Base-by-base conservation (phyloP, 108 stramenopile genomes). In the Nitzschia sp. region DNA sequence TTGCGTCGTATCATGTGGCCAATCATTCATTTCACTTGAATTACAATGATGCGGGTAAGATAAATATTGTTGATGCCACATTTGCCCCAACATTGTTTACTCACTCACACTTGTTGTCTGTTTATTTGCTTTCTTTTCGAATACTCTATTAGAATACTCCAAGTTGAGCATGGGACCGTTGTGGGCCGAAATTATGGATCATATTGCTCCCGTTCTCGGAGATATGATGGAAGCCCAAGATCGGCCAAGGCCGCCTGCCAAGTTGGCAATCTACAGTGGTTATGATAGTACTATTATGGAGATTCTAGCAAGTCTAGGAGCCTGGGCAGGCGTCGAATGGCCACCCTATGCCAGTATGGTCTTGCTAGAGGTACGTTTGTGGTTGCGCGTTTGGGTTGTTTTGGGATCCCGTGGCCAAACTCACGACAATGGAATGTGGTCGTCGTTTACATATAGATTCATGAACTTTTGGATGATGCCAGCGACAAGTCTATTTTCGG, bases 241-340 rank as follows among this genome's bases (percentile, higher is more conserved):
- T 61, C 26, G 36, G 5, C 23, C 18, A 3, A 24, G 28, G 13
- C 33, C 60, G 49, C 27, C 47, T 13, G 28, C 81, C 8, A 82
- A 84, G 59, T 49, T 91, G 26, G 78, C 83, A n/a, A 54, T 91
- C 8, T 84, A 82, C 69, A 80, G 83, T 2, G 93, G 90, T 23
- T 88, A 95, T 71, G 93, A 95, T 59, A 85, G 88, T 8, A 95
- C 93, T 33, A 54, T 95, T 15, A 85, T 88, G 79, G 83, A 83
- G 15, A 38, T 95, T 15, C 70, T 95, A 46, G 89, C 90, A 1
- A 77, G 86, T 11, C 64, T 93, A 33, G 83, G 85, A 11, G 54
- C 70, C 2, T 90, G 87, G 85, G 75, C 77, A 28, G 81, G 72
- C 2, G 61, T 27, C 6, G 64, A 64, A 36, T 93, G 87, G 87